Evolutionary conservation across 306 rosid genomes (phyloP), one percentile per base, ranked within the genome.

Genomic region (Quercus cerris): DNA sequence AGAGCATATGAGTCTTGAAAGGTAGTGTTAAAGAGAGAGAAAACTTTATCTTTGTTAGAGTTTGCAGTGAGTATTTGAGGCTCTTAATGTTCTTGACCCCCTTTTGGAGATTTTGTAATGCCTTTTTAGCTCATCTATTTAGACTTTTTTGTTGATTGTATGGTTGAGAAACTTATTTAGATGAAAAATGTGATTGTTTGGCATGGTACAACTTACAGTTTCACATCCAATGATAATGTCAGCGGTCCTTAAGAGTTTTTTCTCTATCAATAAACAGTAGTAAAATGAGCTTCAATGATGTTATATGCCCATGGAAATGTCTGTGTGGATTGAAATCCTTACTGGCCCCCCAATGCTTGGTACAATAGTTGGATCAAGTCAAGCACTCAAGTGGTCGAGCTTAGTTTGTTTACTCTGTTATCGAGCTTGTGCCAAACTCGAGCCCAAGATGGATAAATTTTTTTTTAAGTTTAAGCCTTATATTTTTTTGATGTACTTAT

Each of bases 1-100:
- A 68, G 78, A 80, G 63, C 67, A 70, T 35, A 6, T 64, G 78
- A 46, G 63, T 58, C 81, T 46, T 67, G 25, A n/a, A 67, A 67
- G 31, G 8, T 17, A n/a, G 72, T 67, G 52, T 33, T 67, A 67
- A 38, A 38, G 72, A 19, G 72, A 67, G n/a, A 67, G 72, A 19
- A 59, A 59, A 59, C 66, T 23, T 9, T 49, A 49, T 49, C 11
- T 59, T 59, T 18, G 5, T 2, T 18, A n/a, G 25, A 8, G 52
- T 35, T 35, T 33, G 17, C 52, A 33, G 38, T 67, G 10, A 67
- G 72, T 22, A 33, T 8, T 19, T 49, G n/a, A 35, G 52, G 52
- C 51, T 67, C 28, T 33, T 18, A 67, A 64, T 6, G 44, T 67
- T 67, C 4, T 18, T 22, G 71, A 67, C 71, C 71, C 23, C 33